Evolutionary conservation across 1,284 basidiomycete species (phyloP).

Genomic region (Rhodotorula sp.): DNA sequence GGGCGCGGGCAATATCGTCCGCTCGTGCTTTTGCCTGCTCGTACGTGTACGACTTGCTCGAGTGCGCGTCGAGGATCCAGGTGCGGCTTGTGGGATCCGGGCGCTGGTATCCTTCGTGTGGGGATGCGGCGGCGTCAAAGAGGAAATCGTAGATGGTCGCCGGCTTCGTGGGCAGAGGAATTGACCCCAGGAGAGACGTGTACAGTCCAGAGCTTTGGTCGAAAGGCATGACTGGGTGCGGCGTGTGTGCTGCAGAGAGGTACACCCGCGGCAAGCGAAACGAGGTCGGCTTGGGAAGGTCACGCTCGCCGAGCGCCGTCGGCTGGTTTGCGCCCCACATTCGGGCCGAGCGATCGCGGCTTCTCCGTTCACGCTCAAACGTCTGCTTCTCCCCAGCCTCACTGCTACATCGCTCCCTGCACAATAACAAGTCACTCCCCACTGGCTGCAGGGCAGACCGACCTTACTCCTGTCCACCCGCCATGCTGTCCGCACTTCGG

Average conservation of each 20-base stretch:
- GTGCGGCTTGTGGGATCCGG: slow-evolving; percentile 3
- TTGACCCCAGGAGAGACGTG: neutral
- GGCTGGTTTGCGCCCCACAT: too few relatives aligned
- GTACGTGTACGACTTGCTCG: slow-evolving; percentile 7
- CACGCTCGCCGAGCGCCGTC: too few relatives aligned
- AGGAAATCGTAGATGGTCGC: slow-evolving; percentile 34
- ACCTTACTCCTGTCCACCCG: too few relatives aligned
- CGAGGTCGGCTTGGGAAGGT: neutral
- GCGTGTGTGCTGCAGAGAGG: neutral
- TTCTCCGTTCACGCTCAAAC: too few relatives aligned
- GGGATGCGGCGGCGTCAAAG: slow-evolving; percentile 10
- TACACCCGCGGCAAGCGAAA: neutral
- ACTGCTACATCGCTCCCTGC: too few relatives aligned
- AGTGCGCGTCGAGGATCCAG: slow-evolving; percentile 30
- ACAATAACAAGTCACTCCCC: too few relatives aligned
- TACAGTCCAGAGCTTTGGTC: slow-evolving; percentile 29
- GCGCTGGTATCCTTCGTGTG: neutral
- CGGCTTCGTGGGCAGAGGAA: slow-evolving; percentile 9
- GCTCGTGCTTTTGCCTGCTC: slow-evolving; percentile 10
- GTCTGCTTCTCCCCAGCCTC: too few relatives aligned
- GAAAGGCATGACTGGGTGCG: slow-evolving; percentile 25
- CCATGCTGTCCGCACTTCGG: neutral
- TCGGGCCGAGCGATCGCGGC: too few relatives aligned
- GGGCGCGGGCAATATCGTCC: slow-evolving; percentile 24
- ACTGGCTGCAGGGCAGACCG: too few relatives aligned